Evolutionary conservation across 2,329 filamentous ascomycete species (phyloP).

Genomic region (Escovopsis sp.): DNA sequence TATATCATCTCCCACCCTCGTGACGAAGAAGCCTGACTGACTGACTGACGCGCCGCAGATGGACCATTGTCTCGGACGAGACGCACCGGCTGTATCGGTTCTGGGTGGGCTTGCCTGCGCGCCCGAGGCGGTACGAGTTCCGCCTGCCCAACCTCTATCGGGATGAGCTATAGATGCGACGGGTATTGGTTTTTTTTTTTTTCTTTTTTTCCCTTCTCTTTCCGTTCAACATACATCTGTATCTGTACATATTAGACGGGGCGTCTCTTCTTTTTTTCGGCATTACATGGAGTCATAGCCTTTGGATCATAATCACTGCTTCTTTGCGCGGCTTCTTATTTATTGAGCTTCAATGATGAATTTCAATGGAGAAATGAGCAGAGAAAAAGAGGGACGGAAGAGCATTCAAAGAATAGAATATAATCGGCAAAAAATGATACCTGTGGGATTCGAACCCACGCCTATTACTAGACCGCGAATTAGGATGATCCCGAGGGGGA

Average conservation of each 20-base stretch:
- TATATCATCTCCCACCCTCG: too few species aligned
- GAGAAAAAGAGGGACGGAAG: background rate
- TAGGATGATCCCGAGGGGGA: background rate
- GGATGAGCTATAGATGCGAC: slow-evolving; percentile 31
- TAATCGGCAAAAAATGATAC: slow-evolving; percentile 10
- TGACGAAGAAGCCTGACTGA: too few species aligned
- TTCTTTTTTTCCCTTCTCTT: too few species aligned
- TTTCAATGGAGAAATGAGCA: background rate
- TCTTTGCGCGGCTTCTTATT: too few species aligned
- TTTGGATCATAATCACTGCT: too few species aligned
- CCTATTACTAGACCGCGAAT: slow-evolving; percentile 16
- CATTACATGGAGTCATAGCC: too few species aligned
- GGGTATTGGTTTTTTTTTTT: too few species aligned
- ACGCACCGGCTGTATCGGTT: slow-evolving; percentile 31
- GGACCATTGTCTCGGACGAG: slow-evolving; percentile 30
- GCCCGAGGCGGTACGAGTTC: slow-evolving; percentile 32
- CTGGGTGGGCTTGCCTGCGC: slow-evolving; percentile 38
- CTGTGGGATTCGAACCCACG: slow-evolving; percentile 20
- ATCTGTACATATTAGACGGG: background rate
- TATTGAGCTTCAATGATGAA: too few species aligned
- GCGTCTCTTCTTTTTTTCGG: too few species aligned
- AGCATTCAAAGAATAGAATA: background rate
- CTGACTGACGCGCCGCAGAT: too few species aligned
- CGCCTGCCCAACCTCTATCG: slow-evolving; percentile 25
- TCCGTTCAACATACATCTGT: too few species aligned